Conservation (phyloP, 495 filamentous ascomycete genomes). For the Penicillium chermesinum region DNA sequence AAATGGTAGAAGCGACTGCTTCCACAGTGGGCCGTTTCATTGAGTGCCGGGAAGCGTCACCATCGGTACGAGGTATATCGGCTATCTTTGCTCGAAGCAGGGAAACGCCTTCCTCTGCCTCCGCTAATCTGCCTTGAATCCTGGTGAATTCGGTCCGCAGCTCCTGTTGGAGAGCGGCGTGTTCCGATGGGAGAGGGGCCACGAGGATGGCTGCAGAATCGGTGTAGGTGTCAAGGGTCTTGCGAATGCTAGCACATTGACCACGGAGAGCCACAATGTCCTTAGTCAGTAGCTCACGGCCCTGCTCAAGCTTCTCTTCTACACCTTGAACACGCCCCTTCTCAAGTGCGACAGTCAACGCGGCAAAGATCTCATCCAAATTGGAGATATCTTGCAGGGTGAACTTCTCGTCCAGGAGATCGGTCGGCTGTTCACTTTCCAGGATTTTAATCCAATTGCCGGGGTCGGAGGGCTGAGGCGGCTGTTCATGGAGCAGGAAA, state of each 20-base stretch:
- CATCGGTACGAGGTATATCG: constrained; percentile 34
- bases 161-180: constrained; percentile 74
- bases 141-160: constrained; percentile 63
- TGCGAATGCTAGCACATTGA: constrained; percentile 68
- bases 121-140: constrained; percentile 66
- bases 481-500: constrained; percentile 58
- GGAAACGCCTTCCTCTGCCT: constrained; percentile 76
- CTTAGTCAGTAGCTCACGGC: constrained; percentile 53
- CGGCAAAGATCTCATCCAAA: constrained; percentile 52
- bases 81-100: constrained; percentile 77
- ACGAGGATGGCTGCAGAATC: constrained; percentile 54
- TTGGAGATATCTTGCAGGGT: constrained; percentile 64
- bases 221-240: constrained; percentile 63
- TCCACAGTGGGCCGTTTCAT: constrained; percentile 75
- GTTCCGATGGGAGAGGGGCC: constrained; percentile 76
- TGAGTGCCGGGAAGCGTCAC: constrained; percentile 33
- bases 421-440: constrained; percentile 37
- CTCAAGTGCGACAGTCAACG: constrained; percentile 55
- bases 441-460: constrained; percentile 29
- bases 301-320: constrained; percentile 54
- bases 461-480: constrained; percentile 52
- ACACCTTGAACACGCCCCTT: constrained; percentile 60
- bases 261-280: constrained; percentile 62
- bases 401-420: constrained; percentile 57
- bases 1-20: constrained; percentile 83